Conservation (phyloP, 768 basidiomycete species). For the Infundibulicybe gibba region DNA sequence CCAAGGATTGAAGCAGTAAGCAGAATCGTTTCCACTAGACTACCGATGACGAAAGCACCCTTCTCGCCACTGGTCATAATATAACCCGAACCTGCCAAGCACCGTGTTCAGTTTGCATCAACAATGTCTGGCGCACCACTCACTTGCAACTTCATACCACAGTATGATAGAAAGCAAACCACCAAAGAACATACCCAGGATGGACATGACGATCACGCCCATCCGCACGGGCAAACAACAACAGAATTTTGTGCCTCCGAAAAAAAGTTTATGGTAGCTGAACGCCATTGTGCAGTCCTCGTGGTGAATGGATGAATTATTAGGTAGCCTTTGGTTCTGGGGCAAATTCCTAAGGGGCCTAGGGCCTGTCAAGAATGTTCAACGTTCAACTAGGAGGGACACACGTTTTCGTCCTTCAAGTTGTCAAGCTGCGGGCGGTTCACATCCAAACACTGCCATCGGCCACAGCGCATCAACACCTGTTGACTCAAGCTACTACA, state of each 20-base stretch:
- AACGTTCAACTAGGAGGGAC: neutral
- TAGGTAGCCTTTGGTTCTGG: too few relatives aligned
- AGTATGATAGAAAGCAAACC: constrained; percentile 49
- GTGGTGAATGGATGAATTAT: neutral
- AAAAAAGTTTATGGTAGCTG: constrained; percentile 41
- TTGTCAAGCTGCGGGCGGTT: neutral
- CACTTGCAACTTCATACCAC: constrained; percentile 64
- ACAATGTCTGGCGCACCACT: constrained; percentile 16
- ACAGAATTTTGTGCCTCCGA: constrained; percentile 53
- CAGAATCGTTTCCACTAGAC: constrained; percentile 49
- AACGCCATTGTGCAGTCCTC: constrained; percentile 28
- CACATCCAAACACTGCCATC: too few relatives aligned
- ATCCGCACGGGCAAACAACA: constrained; percentile 61
- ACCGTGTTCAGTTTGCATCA: too few relatives aligned
- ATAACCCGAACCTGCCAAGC: constrained; percentile 20
- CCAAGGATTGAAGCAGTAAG: constrained; percentile 53
- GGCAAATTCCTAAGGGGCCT: too few relatives aligned
- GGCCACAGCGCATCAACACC: too few relatives aligned
- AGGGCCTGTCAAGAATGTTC: too few relatives aligned
- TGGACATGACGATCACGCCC: constrained; percentile 54
- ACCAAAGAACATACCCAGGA: constrained; percentile 50
- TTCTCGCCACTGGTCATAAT: constrained; percentile 29
- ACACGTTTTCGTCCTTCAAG: neutral
- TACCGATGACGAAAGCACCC: constrained; percentile 45
- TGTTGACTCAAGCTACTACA: too few relatives aligned